These are phyloP conservation scores for Speleostelium caveatum DNA, from an alignment of 78 protist genomes.

Conservation along the genomic window DNA sequence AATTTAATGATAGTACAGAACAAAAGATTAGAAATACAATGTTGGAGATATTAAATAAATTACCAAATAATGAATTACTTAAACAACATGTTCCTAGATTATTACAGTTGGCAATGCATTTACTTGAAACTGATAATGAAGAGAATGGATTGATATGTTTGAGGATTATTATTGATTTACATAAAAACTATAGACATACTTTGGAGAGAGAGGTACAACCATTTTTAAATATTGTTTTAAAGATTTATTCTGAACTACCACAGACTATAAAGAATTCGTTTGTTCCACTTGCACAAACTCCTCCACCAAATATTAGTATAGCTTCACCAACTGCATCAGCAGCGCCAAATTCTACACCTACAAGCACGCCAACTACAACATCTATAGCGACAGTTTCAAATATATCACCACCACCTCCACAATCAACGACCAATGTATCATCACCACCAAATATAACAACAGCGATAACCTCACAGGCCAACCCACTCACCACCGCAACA, in stretches of 20 bases:
- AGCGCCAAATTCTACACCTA: not conserved
- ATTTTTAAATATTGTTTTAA: slow-evolving; percentile 85
- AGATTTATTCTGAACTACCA: slow-evolving; percentile 79
- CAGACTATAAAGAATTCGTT: slow-evolving; percentile 39
- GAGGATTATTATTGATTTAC: slow-evolving; percentile 92
- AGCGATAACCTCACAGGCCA: not conserved
- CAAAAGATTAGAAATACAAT: slow-evolving; percentile 86
- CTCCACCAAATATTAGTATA: not conserved
- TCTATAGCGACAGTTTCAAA: not conserved
- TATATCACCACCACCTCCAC: slow-evolving; percentile 1
- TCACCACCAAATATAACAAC: not conserved
- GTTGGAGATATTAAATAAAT: slow-evolving; percentile 87
- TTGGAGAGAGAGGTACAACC: slow-evolving; percentile 86
- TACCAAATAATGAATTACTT: slow-evolving; percentile 87
- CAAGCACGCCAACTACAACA: not conserved
- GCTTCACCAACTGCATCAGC: slow-evolving; percentile 6
- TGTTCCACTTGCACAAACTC: not conserved
- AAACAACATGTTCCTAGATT: slow-evolving; percentile 49
- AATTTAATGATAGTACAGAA: slow-evolving; percentile 55
- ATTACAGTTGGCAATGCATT: slow-evolving; percentile 51
- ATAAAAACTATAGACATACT: slow-evolving; percentile 84
- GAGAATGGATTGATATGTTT: slow-evolving; percentile 91
- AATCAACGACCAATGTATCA: not conserved
- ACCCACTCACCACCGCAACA: not conserved
- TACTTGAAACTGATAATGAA: slow-evolving; percentile 90